Conservation (phyloP, 1,284 basidiomycete genomes). For the Fomes fomentarius region DNA sequence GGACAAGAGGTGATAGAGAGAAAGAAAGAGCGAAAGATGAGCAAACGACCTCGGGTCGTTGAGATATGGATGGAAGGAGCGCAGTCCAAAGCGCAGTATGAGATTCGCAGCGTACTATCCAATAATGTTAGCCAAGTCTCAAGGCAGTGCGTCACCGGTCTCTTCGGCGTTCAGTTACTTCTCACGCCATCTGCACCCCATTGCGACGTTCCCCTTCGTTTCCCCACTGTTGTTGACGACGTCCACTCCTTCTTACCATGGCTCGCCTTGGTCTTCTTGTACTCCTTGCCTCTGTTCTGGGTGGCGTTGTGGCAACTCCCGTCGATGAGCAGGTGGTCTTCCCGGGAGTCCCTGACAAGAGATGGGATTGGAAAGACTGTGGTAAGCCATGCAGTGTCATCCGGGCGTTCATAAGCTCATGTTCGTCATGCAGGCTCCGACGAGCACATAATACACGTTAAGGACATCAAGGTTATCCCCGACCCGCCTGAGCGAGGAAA, state of each 20-base stretch:
- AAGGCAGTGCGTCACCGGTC: slow-evolving; percentile 5
- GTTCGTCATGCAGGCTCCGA: slow-evolving; percentile 44
- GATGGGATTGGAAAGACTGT: slow-evolving; percentile 62
- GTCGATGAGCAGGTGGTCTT: slow-evolving; percentile 40
- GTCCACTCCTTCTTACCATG: slow-evolving; percentile 37
- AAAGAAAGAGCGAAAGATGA: slow-evolving; percentile 1
- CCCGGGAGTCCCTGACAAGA: slow-evolving; percentile 36
- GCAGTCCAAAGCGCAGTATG: neutral
- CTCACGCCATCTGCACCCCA: slow-evolving; percentile 24
- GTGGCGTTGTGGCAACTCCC: slow-evolving; percentile 37
- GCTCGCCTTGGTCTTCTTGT: slow-evolving; percentile 44
- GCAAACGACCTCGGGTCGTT: no score
- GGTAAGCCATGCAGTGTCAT: slow-evolving; percentile 45
- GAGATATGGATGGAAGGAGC: neutral
- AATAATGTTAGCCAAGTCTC: no score
- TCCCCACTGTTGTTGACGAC: slow-evolving; percentile 16
- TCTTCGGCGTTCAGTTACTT: slow-evolving; percentile 5
- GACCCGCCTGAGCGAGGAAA: slow-evolving; percentile 86
- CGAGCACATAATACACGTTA: slow-evolving; percentile 57
- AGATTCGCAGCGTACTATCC: neutral
- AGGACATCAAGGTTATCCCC: slow-evolving; percentile 71
- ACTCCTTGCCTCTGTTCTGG: slow-evolving; percentile 40
- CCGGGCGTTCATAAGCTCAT: neutral
- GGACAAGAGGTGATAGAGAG: slow-evolving; percentile 9
- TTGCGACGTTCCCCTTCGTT: slow-evolving; percentile 13